These are phyloP conservation scores for Leptographium wingfieldii DNA, from an alignment of 2,329 filamentous ascomycete species.

Conservation along the genomic window DNA sequence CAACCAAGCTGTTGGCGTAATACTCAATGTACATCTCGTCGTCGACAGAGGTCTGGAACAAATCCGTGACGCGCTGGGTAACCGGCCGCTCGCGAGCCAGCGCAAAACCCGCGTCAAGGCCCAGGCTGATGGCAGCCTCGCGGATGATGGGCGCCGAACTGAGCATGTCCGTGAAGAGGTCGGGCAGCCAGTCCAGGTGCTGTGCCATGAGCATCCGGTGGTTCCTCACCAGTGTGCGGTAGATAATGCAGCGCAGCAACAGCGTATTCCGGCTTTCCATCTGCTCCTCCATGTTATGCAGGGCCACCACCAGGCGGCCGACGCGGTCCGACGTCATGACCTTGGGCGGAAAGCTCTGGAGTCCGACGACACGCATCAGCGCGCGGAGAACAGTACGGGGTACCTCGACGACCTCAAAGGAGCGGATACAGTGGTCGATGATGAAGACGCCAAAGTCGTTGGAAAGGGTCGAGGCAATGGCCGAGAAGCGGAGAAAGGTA, in stretches of 20 bases:
- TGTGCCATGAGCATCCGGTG: slow-evolving; percentile 56
- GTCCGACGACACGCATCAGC: slow-evolving; percentile 67
- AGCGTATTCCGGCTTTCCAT: slow-evolving; percentile 67
- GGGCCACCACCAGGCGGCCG: slow-evolving; percentile 53
- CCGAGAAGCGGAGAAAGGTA: slow-evolving; percentile 61
- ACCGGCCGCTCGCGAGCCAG: slow-evolving; percentile 58
- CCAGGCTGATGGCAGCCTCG: slow-evolving; percentile 59
- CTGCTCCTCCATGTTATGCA: slow-evolving; percentile 61
- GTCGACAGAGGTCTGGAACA: slow-evolving; percentile 46
- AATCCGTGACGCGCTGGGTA: slow-evolving; percentile 51
- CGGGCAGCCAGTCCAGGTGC: slow-evolving; percentile 67
- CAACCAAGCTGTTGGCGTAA: slow-evolving; percentile 52
- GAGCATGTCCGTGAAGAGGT: slow-evolving; percentile 71
- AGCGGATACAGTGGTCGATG: slow-evolving; percentile 65
- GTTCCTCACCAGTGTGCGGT: slow-evolving; percentile 59
- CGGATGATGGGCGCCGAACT: slow-evolving; percentile 68
- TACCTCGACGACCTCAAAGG: slow-evolving; percentile 52
- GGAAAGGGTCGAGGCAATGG: slow-evolving; percentile 57
- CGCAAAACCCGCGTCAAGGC: slow-evolving; percentile 54
- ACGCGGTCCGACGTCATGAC: slow-evolving; percentile 63
- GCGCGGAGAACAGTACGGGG: slow-evolving; percentile 70
- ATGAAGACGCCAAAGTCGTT: slow-evolving; percentile 71
- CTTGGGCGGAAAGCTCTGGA: slow-evolving; percentile 64
- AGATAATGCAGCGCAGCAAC: slow-evolving; percentile 64
- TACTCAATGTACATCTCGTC: slow-evolving; percentile 55